Evolutionary conservation across 2,329 filamentous ascomycete genomes (phyloP), one percentile per base, ranked within the genome.

Genomic region (Cladorrhinum sp.): DNA sequence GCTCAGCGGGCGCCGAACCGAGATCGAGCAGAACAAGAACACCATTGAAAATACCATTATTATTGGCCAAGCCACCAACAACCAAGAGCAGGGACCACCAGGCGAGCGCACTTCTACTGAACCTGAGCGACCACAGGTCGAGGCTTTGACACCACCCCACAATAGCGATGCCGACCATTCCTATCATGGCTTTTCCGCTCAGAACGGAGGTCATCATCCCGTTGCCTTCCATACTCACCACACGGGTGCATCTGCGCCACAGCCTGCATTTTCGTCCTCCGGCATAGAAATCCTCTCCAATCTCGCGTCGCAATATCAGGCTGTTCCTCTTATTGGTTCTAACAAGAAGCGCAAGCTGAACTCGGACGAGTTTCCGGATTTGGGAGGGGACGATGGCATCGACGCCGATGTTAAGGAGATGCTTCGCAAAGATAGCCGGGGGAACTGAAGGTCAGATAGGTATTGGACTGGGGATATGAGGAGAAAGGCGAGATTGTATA

Each of bases 31-130:
- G 18, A 93, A 91, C 76, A 96, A 96, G 74, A 86, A 88, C 56
- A 89, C 95, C 52, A 92, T 99, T 7, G 95, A 99, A 74, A 86
- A 93, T 66, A 88, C 86, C 53, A 98, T 99, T 67, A 92, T 99
- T 83, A 86, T 89, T 55, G 91, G 91, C 8, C 82, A 96, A 22
- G 85, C 86, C 13, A 83, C 85, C 1, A 82, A 86, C 8, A 79
- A 78, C 57, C 81, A 84, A 60, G 76, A 78, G 20, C 76, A 78
- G n/a, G 29, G 29, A 51, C 74, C 75, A 8, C 78, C 84, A 9
- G 76, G 79, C 2, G 78, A 79, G 8, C 74, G 79, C 53, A 75
- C 74, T n/a, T 62, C 63, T 10, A 76, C 80, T 24, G 89, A 91
- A 65, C 85, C 85, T 12, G 85, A 87, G 62, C 86, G 91, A 32